Percentiles rank a stretch among this genome's conserved stretches.
Conservation (phyloP, 129 eudicot genomes). For the Escallonia herrerae region DNA sequence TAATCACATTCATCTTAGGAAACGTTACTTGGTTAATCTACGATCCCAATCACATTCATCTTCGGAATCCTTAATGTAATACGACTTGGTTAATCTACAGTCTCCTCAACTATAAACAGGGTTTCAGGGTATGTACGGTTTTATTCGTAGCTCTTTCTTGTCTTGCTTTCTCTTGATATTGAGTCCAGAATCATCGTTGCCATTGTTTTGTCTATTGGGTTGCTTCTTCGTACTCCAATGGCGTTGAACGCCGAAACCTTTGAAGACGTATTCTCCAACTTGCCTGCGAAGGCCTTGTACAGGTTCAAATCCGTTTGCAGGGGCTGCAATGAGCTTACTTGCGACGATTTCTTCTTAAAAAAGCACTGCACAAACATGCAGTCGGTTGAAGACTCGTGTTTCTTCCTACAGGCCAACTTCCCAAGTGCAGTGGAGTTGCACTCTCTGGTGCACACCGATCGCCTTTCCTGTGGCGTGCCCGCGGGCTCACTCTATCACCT, state of each 20-base stretch:
- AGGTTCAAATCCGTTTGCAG: not conserved
- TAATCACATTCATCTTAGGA: no score
- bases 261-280: conserved; percentile 2
- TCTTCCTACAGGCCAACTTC: not conserved
- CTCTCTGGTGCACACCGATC: not conserved
- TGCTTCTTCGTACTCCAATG: not conserved
- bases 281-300: conserved; percentile 8
- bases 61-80: no score
- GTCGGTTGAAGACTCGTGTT: not conserved
- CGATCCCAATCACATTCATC: no score
- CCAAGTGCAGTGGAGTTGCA: not conserved
- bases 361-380: not conserved
- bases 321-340: not conserved
- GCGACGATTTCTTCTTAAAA: not conserved
- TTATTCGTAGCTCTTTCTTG: no score
- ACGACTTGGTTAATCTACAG: no score
- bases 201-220: not conserved
- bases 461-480: not conserved
- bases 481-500: not conserved
- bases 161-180: no score
- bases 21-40: no score
- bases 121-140: no score
- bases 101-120: no score
- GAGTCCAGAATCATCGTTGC: not conserved
- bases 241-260: not conserved